Evolutionary conservation across 768 basidiomycete species (phyloP), one percentile per base, ranked within the genome.

Genomic region (Pleurotus sapidus): DNA sequence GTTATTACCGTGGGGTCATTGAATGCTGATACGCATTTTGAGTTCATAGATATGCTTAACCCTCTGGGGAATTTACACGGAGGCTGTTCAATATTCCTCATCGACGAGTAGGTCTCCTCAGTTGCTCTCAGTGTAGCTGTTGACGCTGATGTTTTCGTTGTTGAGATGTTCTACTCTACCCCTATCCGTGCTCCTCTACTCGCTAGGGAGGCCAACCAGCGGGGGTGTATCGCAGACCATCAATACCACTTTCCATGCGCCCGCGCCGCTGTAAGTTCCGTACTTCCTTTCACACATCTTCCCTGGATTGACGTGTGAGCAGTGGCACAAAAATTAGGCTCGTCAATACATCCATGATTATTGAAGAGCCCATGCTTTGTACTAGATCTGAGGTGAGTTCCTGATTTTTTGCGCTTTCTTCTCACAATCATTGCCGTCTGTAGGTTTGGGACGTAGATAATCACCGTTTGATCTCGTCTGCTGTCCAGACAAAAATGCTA

Each of bases 1-100:
- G 30, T 34, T 34, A 11, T 34, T 34, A 11, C 30, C 30, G 30
- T 34, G 30, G 8, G 30, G 30, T 9, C 30, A 30, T 30, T 30
- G 8, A 30, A 30, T 30, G 17, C 23, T 49, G n/a, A 14, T 4
- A 25, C 5, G 20, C 20, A 15, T 15, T 39, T 49, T 25, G 18
- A 3, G 17, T 1, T 12, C 4, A 20, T 49, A 85, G 84, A 85
- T 59, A 84, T 86, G 83, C 50, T 84, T 7, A 84, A 84, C 58
- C 72, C 70, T 17, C 60, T 48, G 3, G 74, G 74, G n/a, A 74
- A 65, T 42, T 61, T 86, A 1, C 84, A 86, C 47, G 84, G 84
- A 24, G 83, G 77, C 17, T 86, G 84, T 60, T 73, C 78, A 2
- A 83, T 80, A 0, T 74, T 78, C 53, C 66, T 86, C 3, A 75